phyloP scores from a whole-genome alignment of 345 rosid genomes.

The Citrus maxima region DNA sequence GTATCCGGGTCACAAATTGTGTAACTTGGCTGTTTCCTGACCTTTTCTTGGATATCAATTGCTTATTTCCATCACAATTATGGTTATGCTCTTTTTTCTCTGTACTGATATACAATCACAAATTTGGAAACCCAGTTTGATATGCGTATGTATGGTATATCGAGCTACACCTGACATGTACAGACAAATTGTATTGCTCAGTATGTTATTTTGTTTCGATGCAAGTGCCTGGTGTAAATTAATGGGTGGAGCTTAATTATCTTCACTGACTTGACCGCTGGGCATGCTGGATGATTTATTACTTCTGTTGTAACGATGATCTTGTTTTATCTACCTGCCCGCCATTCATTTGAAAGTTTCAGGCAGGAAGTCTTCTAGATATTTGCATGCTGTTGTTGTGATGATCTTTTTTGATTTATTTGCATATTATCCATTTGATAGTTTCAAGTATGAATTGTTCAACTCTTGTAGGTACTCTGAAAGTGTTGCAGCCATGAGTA shows the following conservation, averaged over 20 bases:
- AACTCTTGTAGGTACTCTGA: slow-evolving; percentile 70
- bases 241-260: not conserved
- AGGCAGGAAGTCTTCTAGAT: not conserved
- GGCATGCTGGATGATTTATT: not conserved
- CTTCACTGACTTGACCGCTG: not conserved
- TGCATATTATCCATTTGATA: not conserved
- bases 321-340: not conserved
- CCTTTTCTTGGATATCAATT: not conserved
- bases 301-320: not conserved
- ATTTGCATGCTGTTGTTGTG: not conserved
- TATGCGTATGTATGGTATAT: not conserved
- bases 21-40: not conserved
- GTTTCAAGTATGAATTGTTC: not conserved
- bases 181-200: not conserved
- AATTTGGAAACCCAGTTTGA: not conserved
- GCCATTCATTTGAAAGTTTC: not conserved
- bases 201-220: not conserved
- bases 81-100: not conserved
- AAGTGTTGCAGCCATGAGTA: slow-evolving; percentile 95
- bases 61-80: not conserved
- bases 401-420: not conserved
- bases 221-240: not conserved
- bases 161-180: not conserved
- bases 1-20: not conserved
- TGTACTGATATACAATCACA: not conserved